Conservation (phyloP, 1,139 yeast genomes). For the Zygosaccharomyces sapae region DNA sequence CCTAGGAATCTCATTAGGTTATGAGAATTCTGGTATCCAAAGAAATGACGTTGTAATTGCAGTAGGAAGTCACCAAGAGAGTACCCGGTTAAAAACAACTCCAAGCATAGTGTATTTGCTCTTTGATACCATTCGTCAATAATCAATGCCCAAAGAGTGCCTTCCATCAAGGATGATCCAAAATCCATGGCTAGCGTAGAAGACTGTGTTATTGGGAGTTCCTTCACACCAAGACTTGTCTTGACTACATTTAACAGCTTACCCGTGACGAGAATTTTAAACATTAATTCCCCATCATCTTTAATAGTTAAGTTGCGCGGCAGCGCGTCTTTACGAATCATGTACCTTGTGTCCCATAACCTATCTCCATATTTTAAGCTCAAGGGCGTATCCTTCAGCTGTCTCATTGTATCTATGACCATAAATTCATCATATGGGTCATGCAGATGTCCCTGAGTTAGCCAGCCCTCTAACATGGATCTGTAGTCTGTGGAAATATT, state of each 20-base stretch:
- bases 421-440: slow-evolving; percentile 86
- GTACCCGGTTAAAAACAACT: slow-evolving; percentile 59
- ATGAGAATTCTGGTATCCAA: slow-evolving; percentile 48
- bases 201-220: neutral
- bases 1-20: slow-evolving; percentile 22
- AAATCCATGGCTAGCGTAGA: neutral
- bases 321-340: slow-evolving; percentile 70
- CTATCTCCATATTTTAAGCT: slow-evolving; percentile 59
- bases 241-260: slow-evolving; percentile 65
- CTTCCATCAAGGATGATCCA: slow-evolving; percentile 44
- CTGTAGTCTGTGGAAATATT: slow-evolving; percentile 64
- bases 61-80: slow-evolving; percentile 46
- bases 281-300: slow-evolving; percentile 29
- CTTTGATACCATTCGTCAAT: slow-evolving; percentile 60
- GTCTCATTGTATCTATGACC: slow-evolving; percentile 43
- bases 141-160: slow-evolving; percentile 54
- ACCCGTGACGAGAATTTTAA: slow-evolving; percentile 74
- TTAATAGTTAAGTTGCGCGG: slow-evolving; percentile 51
- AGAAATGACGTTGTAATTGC: slow-evolving; percentile 51
- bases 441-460: slow-evolving; percentile 63
- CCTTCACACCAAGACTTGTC: slow-evolving; percentile 18
- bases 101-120: slow-evolving; percentile 62
- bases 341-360: slow-evolving; percentile 82
- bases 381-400: slow-evolving; percentile 29
- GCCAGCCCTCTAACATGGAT: slow-evolving; percentile 70